Percentiles rank a stretch among this genome's conserved stretches.
Evolutionary conservation across 2,329 filamentous ascomycete species (phyloP).

Genomic region (Aphanoascus verrucosus): DNA sequence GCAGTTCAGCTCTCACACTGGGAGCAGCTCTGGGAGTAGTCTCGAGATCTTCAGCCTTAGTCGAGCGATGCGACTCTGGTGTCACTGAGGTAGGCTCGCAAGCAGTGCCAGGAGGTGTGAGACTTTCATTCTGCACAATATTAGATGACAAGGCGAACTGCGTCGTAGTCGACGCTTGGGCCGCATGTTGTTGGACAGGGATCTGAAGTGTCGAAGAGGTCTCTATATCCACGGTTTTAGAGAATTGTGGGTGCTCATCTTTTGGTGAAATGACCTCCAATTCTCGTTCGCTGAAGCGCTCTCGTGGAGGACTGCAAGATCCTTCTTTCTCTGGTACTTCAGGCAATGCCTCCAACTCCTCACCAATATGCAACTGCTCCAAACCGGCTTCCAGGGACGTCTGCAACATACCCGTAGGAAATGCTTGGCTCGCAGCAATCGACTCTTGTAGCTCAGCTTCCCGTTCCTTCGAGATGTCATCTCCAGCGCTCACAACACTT

Average conservation of each 20-base stretch:
- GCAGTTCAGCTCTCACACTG: neutral
- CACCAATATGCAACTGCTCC: slow-evolving; percentile 26
- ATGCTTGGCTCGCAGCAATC: slow-evolving; percentile 15
- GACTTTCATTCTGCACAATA: neutral
- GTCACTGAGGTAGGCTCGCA: slow-evolving; percentile 4
- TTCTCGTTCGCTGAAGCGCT: neutral
- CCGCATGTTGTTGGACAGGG: neutral
- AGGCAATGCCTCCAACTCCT: slow-evolving; percentile 24
- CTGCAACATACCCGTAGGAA: neutral
- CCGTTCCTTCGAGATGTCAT: slow-evolving; percentile 25
- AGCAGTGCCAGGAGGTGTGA: slow-evolving; percentile 1
- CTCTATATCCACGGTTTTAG: neutral
- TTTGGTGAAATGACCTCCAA: neutral
- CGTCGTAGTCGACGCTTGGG: neutral
- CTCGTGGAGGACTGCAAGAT: slow-evolving; percentile 11
- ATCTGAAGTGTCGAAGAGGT: neutral
- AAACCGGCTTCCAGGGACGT: slow-evolving; percentile 24
- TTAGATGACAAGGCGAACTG: neutral
- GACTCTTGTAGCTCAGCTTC: slow-evolving; percentile 19
- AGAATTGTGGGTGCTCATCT: neutral
- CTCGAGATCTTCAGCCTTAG: slow-evolving; percentile 9
- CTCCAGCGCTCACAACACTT: slow-evolving; percentile 49
- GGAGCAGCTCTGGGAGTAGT: slow-evolving; percentile 12
- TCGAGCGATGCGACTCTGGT: slow-evolving; percentile 4
- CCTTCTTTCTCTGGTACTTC: slow-evolving; percentile 22